Evolutionary conservation across 179 eudicot species (phyloP), one percentile per base, ranked within the genome.

Genomic region (Amaranthus tricolor): DNA sequence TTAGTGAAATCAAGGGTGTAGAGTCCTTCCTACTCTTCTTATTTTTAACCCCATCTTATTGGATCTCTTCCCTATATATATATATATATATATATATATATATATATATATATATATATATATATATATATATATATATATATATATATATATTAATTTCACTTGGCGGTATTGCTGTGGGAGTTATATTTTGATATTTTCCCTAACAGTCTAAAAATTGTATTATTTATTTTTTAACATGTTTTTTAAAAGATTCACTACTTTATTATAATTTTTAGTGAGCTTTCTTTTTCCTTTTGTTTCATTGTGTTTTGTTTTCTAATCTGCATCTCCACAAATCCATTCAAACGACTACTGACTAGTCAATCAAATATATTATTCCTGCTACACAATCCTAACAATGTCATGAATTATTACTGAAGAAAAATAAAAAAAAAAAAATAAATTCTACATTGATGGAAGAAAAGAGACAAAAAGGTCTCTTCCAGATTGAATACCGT

Each of bases 401-500:
- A 62, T 17, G 21, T 31, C 40, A 31, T 31, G 4, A 31, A 31
- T 31, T 31, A 31, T 31, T 17, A 57, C 61, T 57, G 15, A 19
- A 57, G n/a, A 16, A 57, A n/a, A 51, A 19, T 15, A 5, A 9
- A 1, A 69, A 68, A 57, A 14, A 58, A 47, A 59, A 47, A 12
- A 10, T 13, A 45, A 47, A 5, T 11, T 51, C 14, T 49, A 58
- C 52, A 58, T 48, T 16, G 10, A 76, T 17, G 31, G 44, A 62
- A 62, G 74, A 71, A 62, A 76, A 70, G 79, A 56, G 56, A 70
- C 79, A 76, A 76, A 62, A 69, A 69, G 79, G 52, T 69, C 31
- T 51, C 70, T 70, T 70, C 48, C 70, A 76, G 74, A 49, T 76
- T 76, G 79, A 76, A 60, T 68, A 76, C 74, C 68, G 65, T 72